Evolutionary conservation across 2,329 filamentous ascomycete species (phyloP), one percentile per base, ranked within the genome.

Genomic region (Cordyceps javanica): DNA sequence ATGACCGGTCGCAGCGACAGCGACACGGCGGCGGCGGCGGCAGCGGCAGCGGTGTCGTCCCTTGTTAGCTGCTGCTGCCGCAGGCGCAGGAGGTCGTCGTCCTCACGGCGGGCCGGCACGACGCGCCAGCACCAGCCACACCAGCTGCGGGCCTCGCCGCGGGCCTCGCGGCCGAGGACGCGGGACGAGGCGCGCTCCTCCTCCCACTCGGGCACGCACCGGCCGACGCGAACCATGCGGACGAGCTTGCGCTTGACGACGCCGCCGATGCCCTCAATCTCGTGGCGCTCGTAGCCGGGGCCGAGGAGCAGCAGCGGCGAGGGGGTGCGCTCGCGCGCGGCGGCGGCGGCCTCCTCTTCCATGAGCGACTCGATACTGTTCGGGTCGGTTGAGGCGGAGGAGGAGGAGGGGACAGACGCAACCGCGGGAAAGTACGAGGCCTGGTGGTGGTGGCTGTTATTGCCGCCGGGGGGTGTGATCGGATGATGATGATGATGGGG

Each of bases 251-350:
- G 89, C 77, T 96, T 96, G 55, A 97, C 84, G 14, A 88, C 82
- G 0, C 92, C 92, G 11, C 92, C 92, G 45, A 97, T 89, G 2
- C 92, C 92, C 67, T 96, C 90, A 60, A 97, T 89, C 72, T 97
- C 92, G 67, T 96, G 91, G 42, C 89, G 81, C 58, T 86, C 81
- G 67, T 96, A 97, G 3, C 91, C 91, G 0, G 89, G 79, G 59
- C 87, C 75, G 63, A 80, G 79, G 70, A 82, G 38, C 21, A 53
- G 72, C 57, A 76, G 72, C 57, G 77, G 72, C 19, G 75, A 77
- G 14, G 78, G 75, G 26, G 77, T 80, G 32, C 77, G 72, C 34
- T 26, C 6, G 50, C 45, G 32, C 50, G 23, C 34, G 32, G 21
- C 13, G 48, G 48, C 48, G 3, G 34, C 21, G 32, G 28, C 50